phyloP scores from a whole-genome alignment of 768 basidiomycete genomes.

The Amanita muscaria region DNA sequence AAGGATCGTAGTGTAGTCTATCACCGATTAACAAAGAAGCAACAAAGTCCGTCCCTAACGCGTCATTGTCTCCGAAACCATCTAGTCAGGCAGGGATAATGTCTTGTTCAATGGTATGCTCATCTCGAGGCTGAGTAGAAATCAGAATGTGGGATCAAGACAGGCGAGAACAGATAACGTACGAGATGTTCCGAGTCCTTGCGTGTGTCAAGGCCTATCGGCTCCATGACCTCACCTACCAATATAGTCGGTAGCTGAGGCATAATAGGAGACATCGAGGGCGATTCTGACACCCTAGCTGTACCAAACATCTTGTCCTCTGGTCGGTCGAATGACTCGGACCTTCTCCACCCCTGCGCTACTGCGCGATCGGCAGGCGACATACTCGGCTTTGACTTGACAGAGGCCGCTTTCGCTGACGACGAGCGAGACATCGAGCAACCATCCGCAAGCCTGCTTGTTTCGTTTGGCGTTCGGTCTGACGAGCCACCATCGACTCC shows the following conservation, averaged over 20 bases:
- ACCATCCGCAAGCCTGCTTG: too few relatives aligned
- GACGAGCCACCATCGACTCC: too few relatives aligned
- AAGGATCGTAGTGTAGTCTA: constrained; percentile 1
- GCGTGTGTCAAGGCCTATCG: constrained; percentile 1
- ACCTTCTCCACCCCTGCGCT: background rate
- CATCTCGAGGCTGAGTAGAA: constrained; percentile 1
- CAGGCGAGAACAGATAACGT: background rate
- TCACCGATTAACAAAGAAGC: background rate
- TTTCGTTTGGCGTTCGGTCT: too few relatives aligned
- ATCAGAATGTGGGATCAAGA: background rate
- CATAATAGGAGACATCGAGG: constrained; percentile 1
- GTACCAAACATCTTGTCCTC: background rate
- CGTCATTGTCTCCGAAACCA: too few relatives aligned
- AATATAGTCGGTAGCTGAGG: constrained; percentile 8
- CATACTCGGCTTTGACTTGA: too few relatives aligned
- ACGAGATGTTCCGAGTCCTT: constrained; percentile 6
- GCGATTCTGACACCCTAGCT: constrained; percentile 1
- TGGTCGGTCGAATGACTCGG: background rate
- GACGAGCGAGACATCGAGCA: too few relatives aligned
- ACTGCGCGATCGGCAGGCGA: too few relatives aligned
- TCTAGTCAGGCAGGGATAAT: background rate
- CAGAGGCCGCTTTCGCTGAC: too few relatives aligned
- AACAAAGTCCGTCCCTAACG: background rate
- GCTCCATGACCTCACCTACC: constrained; percentile 8
- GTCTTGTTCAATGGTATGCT: background rate